Percentiles rank a stretch among this genome's conserved stretches.
These are phyloP conservation scores for Albugo laibachii DNA, from an alignment of 352 stramenopile species.

Conservation along the genomic window DNA sequence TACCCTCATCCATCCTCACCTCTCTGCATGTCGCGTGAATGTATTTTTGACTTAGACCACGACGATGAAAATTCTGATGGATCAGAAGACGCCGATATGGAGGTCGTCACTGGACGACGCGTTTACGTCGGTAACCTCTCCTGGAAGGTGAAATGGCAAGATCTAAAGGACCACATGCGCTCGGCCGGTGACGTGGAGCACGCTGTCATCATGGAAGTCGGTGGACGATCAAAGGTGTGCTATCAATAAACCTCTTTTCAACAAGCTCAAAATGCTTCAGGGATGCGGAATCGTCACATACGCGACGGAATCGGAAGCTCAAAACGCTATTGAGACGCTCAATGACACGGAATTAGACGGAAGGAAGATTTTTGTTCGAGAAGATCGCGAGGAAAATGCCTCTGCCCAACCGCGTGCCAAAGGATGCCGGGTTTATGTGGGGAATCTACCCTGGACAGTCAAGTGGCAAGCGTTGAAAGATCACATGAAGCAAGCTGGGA, in stretches of 20 bases:
- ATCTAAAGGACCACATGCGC: slow-evolving; percentile 73
- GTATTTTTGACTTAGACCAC: too few species aligned
- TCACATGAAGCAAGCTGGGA: slow-evolving; percentile 79
- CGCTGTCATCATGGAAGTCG: slow-evolving; percentile 31
- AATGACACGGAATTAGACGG: slow-evolving; percentile 85
- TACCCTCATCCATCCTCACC: too few species aligned
- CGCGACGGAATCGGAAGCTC: slow-evolving; percentile 48
- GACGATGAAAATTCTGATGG: too few species aligned
- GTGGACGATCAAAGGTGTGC: slow-evolving; percentile 56
- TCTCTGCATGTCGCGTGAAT: too few species aligned
- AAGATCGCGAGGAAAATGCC: slow-evolving; percentile 71
- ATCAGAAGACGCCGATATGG: too few species aligned
- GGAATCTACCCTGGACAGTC: slow-evolving; percentile 83
- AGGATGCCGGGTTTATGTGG: slow-evolving; percentile 66
- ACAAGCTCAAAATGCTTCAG: slow-evolving; percentile 13
- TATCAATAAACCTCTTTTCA: neutral
- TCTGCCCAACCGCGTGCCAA: slow-evolving; percentile 10
- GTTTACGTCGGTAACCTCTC: slow-evolving; percentile 77
- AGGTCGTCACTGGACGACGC: slow-evolving; percentile 11
- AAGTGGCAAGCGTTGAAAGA: slow-evolving; percentile 94
- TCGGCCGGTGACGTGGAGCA: slow-evolving; percentile 39
- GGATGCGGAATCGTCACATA: slow-evolving; percentile 91
- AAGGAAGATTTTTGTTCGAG: slow-evolving; percentile 86
- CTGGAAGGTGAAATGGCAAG: slow-evolving; percentile 65
- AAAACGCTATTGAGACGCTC: slow-evolving; percentile 66